phyloP scores from a whole-genome alignment of 2,329 filamentous ascomycete genomes.

The Neocatenulostroma microsporum region DNA sequence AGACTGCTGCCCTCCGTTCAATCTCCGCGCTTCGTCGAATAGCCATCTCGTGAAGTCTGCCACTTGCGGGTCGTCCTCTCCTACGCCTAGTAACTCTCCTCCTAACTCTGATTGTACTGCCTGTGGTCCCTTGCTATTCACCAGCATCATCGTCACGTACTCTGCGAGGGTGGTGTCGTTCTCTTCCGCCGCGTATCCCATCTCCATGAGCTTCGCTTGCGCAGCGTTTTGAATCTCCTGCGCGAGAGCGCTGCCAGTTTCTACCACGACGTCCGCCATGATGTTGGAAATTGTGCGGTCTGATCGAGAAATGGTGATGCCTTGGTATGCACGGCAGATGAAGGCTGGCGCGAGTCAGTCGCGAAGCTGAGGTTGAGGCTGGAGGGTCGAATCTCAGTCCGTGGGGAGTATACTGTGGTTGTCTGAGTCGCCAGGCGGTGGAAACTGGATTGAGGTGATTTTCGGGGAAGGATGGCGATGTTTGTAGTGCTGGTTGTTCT shows the following conservation, averaged over 20 bases:
- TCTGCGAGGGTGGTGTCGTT: slow-evolving; percentile 79
- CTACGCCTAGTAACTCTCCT: slow-evolving; percentile 73
- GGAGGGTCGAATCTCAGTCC: too few relatives aligned
- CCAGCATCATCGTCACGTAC: slow-evolving; percentile 95
- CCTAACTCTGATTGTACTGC: slow-evolving; percentile 84
- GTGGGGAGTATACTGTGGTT: too few relatives aligned
- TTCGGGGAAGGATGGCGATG: too few relatives aligned
- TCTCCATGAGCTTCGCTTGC: slow-evolving; percentile 83
- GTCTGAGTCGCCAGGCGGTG: too few relatives aligned
- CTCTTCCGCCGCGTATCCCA: slow-evolving; percentile 80
- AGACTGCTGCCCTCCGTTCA: background rate
- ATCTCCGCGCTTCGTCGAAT: slow-evolving; percentile 50
- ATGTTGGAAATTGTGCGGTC: slow-evolving; percentile 7
- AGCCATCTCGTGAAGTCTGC: slow-evolving; percentile 84
- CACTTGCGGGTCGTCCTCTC: slow-evolving; percentile 73
- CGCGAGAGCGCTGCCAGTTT: slow-evolving; percentile 72
- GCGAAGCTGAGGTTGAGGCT: too few relatives aligned
- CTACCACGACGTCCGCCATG: slow-evolving; percentile 63
- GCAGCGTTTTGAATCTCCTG: slow-evolving; percentile 74
- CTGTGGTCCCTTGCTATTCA: slow-evolving; percentile 86
- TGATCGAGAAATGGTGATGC: too few relatives aligned
- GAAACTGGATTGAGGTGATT: too few relatives aligned
- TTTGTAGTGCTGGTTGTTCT: too few relatives aligned
- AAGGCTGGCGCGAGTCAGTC: too few relatives aligned
- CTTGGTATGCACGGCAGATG: too few relatives aligned